Evolutionary conservation across 2,329 filamentous ascomycete genomes (phyloP).

Genomic region (Ascochyta viciae-villosae): DNA sequence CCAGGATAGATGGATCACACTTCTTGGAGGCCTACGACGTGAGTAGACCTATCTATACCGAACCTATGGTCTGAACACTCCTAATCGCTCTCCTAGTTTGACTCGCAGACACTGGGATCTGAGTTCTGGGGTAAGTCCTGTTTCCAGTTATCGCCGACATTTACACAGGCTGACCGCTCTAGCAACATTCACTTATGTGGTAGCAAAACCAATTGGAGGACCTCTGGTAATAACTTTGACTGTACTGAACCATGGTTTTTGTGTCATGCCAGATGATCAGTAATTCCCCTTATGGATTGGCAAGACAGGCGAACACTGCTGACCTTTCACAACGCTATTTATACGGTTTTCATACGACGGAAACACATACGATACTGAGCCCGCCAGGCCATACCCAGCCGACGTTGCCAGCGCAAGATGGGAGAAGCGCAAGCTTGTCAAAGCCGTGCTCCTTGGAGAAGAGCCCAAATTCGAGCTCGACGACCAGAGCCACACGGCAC

Average conservation of each 20-base stretch:
- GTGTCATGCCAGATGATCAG: not conserved
- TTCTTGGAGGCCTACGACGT: not conserved
- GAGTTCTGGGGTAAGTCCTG: not conserved
- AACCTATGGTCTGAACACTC: not conserved
- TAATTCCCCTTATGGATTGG: too few species aligned
- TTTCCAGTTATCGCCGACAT: too few species aligned
- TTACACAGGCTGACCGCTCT: too few species aligned
- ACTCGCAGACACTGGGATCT: not conserved
- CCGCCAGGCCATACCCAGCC: not conserved
- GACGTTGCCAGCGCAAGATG: not conserved
- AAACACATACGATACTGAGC: not conserved
- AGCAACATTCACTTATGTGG: not conserved
- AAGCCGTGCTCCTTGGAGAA: not conserved
- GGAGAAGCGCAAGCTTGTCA: not conserved
- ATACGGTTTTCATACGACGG: not conserved
- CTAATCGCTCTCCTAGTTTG: not conserved
- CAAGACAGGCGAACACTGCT: too few species aligned
- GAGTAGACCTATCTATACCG: not conserved
- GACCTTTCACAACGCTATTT: not conserved
- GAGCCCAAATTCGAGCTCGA: too few species aligned
- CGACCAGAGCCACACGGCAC: too few species aligned
- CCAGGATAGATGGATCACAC: not conserved
- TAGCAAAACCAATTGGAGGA: not conserved
- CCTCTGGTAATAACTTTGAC: not conserved
- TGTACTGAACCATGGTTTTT: not conserved